Base-by-base conservation (phyloP, 129 eudicot species). In the Ambrosia artemisiifolia region DNA sequence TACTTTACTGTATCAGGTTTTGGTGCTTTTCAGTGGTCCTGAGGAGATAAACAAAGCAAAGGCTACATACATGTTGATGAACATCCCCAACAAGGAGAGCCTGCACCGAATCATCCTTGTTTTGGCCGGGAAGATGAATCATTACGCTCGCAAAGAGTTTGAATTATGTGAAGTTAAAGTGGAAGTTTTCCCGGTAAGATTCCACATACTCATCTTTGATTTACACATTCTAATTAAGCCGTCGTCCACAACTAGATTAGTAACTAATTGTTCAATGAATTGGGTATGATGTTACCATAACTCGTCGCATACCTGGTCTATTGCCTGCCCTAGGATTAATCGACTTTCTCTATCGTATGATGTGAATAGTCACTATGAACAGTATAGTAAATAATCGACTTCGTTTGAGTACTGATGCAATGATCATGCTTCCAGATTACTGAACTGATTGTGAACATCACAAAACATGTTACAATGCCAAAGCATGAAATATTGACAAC, bases 371-470 rank as follows among this genome's bases (percentile, higher is more conserved):
- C 3, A 3, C n/a, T n/a, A n/a, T n/a, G n/a, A n/a, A n/a, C 4
- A 14, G 32, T 30, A 16, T 40, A 42, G 24, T 43, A 32, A 62
- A n/a, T n/a, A n/a, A n/a, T n/a, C n/a, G n/a, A 33, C 51, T 16
- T 24, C 51, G 62, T 75, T 63, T 61, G 40, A 34, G 24, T 24
- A 35, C 34, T 64, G 47, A 64, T 51, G 28, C 28, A 34, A 46
- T 44, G 35, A 48, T 71, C 50, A 18, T 17, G 19, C 67, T 59
- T 83, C 63, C 48, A 88, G 95, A 85, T 88, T 11, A 71, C 91
- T 64, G 91, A 85, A 19, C 82, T 88, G 82, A 59, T 88, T 55
- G 91, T 74, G 36, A 88, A 85, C 77, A 74, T 88, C 34, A 88
- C 85, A 61, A 85, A 76, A 78, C 95, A 88, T 79, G 75, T 81